Conservation (phyloP, 2,329 filamentous ascomycete genomes). For the Beauveria asiatica region DNA sequence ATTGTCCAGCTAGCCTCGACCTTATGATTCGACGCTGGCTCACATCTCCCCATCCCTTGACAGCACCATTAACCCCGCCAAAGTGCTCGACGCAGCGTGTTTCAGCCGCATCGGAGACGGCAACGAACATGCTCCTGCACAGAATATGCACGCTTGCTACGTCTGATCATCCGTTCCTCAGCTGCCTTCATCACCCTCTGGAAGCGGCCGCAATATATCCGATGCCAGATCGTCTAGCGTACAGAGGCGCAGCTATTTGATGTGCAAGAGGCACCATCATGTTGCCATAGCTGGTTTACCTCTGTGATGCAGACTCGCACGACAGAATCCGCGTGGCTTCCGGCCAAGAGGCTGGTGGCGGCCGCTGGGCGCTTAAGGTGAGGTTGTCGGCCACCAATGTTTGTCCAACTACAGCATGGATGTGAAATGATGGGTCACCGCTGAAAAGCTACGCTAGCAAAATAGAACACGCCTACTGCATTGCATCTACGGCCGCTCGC, state of each 20-base stretch:
- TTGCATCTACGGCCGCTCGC: too few relatives aligned
- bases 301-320: background rate
- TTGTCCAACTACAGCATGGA: background rate
- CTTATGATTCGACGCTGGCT: background rate
- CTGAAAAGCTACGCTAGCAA: background rate
- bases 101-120: constrained; percentile 3
- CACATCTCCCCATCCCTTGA: background rate
- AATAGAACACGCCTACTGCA: background rate
- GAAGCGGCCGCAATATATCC: constrained; percentile 1
- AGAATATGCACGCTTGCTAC: background rate
- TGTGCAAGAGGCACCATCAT: background rate
- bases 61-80: background rate
- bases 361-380: background rate
- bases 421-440: background rate
- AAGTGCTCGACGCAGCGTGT: background rate
- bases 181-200: background rate
- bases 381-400: background rate
- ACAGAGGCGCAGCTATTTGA: background rate
- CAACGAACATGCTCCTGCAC: background rate
- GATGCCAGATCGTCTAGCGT: background rate
- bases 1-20: background rate
- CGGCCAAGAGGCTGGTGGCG: background rate
- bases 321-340: background rate
- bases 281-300: background rate
- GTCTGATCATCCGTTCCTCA: constrained; percentile 10